Evolutionary conservation across 2,329 filamentous ascomycete species (phyloP), one percentile per base, ranked within the genome.

Genomic region (Aspergillus japonicus): DNA sequence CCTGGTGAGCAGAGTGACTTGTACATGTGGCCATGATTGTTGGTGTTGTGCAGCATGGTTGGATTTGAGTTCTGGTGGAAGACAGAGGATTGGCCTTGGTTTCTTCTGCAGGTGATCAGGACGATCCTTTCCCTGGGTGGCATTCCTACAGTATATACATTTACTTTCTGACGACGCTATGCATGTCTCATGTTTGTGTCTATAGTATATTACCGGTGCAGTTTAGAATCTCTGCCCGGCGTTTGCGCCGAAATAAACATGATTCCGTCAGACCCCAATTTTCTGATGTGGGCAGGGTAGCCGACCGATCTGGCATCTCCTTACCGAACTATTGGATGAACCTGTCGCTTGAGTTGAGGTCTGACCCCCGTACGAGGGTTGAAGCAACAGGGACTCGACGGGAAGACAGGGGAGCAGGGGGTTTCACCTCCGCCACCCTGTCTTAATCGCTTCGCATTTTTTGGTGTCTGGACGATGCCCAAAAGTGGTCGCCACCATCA

Each of bases 301-400:
- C 16, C 19, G 39, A 16, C 39, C 39, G 5, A 44, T 44, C n/a
- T 44, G 35, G 33, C 14, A 35, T 54, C 44, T 14, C 21, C 51
- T 54, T 52, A 21, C 31, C 33, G 10, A 16, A 23, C 51, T n/a
- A 35, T 26, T 16, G 47, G 39, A 42, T 42, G 48, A 14, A 19
- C 49, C 47, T 50, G 49, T 47, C 54, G 52, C 52, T 26, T 54
- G 35, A 47, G 39, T 44, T 16, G 39, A 16, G 19, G 39, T 44
- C 39, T n/a, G 39, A 44, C 39, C 39, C 14, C 5, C 14, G 16
- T 12, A 12, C 50, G 59, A 56, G 33, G 58, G 47, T 47, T 54
- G 50, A 54, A 58, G 35, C 35, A 63, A 31, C 66, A 67, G 62
- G 66, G 66, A 66, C 67, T 64, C 65, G 54, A 55, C 63, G 66